Percentiles rank a stretch among this genome's conserved stretches.
phyloP scores from a whole-genome alignment of 2,329 filamentous ascomycete species.

The Exophiala sp. region DNA sequence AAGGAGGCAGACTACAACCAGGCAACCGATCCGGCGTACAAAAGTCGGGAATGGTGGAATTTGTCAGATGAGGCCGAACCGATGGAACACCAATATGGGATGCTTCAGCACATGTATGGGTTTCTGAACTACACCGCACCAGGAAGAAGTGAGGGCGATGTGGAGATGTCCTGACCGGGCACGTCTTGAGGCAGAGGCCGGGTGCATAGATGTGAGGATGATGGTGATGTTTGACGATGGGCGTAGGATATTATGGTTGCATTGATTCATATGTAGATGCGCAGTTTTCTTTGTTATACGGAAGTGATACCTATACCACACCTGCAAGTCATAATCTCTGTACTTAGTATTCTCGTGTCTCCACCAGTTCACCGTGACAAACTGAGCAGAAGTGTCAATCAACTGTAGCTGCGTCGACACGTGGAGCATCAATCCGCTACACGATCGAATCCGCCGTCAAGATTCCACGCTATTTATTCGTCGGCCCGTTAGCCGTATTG shows the following conservation, averaged over 20 bases:
- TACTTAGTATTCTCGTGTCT: too few relatives aligned
- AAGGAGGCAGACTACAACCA: slow-evolving; percentile 31
- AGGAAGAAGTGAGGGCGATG: slow-evolving; percentile 18
- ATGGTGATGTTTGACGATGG: background rate
- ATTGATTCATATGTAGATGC: slow-evolving; percentile 22
- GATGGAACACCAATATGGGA: slow-evolving; percentile 39
- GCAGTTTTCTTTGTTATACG: slow-evolving; percentile 4
- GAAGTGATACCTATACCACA: background rate
- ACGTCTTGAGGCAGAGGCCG: background rate
- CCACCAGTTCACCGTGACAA: too few relatives aligned
- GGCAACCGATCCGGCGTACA: slow-evolving; percentile 40
- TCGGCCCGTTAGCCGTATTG: slow-evolving; percentile 10
- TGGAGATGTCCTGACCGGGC: slow-evolving; percentile 21
- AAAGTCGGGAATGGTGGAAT: slow-evolving; percentile 37
- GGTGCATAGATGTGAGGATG: background rate
- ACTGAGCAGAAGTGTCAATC: background rate
- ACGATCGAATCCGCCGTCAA: background rate
- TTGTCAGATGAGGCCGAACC: slow-evolving; percentile 26
- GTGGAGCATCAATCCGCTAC: background rate
- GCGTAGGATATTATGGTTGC: slow-evolving; percentile 1
- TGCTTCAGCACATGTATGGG: slow-evolving; percentile 33
- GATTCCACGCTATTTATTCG: slow-evolving; percentile 6
- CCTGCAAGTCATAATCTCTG: too few relatives aligned
- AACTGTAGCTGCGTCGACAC: background rate
- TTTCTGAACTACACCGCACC: slow-evolving; percentile 17